These are phyloP conservation scores for Colletotrichum sp. DNA, from an alignment of 2,329 filamentous ascomycete genomes.

Conservation along the genomic window DNA sequence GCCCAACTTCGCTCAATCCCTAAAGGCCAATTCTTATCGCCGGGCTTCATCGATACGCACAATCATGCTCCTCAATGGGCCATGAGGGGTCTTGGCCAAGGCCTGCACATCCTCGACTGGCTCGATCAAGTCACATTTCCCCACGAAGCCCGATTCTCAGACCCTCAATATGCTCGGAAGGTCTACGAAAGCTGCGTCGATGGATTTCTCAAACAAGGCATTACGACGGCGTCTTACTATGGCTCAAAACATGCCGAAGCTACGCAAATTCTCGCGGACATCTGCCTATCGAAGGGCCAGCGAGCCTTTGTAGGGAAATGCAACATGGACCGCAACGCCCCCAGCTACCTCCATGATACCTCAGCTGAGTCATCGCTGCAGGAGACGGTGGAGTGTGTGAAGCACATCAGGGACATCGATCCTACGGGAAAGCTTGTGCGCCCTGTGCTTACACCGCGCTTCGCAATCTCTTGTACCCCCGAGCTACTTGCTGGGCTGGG, in stretches of 20 bases:
- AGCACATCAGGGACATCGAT: slow-evolving; percentile 50
- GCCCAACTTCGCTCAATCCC: slow-evolving; percentile 34
- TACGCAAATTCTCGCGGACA: slow-evolving; percentile 61
- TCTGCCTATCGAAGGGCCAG: slow-evolving; percentile 58
- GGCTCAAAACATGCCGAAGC: slow-evolving; percentile 60
- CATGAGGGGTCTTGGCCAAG: slow-evolving; percentile 52
- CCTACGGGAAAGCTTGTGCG: slow-evolving; percentile 47
- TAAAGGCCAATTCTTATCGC: slow-evolving; percentile 58
- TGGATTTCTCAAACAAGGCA: slow-evolving; percentile 65
- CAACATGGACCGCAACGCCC: slow-evolving; percentile 64
- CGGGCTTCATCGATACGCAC: slow-evolving; percentile 70
- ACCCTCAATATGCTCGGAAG: slow-evolving; percentile 55
- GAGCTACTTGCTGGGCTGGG: slow-evolving; percentile 62
- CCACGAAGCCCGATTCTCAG: slow-evolving; percentile 64
- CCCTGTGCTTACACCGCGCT: slow-evolving; percentile 62
- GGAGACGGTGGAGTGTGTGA: slow-evolving; percentile 55
- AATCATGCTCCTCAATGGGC: slow-evolving; percentile 69
- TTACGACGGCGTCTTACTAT: slow-evolving; percentile 68
- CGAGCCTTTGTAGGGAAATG: slow-evolving; percentile 67
- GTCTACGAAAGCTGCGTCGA: slow-evolving; percentile 59
- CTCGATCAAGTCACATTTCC: slow-evolving; percentile 68
- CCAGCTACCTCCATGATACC: slow-evolving; percentile 57
- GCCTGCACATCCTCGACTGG: slow-evolving; percentile 66
- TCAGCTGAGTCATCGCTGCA: slow-evolving; percentile 49
- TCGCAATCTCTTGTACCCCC: slow-evolving; percentile 64